Percentiles rank a stretch among this genome's conserved stretches.
Conservation (phyloP, 139 green algal species). For the Raphidocelis subcapitata region DNA sequence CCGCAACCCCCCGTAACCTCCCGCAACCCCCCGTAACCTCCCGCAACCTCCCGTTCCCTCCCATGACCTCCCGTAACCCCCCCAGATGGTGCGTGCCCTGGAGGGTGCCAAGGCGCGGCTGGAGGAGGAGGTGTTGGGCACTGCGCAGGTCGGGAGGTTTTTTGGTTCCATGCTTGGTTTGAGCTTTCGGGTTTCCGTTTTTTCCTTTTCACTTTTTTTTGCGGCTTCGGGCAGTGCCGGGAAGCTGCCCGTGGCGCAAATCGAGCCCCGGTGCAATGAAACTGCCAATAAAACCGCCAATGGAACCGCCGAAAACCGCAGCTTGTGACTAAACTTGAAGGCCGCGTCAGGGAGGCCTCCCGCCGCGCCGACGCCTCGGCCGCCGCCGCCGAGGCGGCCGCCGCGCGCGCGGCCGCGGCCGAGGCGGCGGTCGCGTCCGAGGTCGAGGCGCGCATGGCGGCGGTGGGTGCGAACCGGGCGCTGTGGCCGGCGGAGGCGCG, state of each 20-base stretch:
- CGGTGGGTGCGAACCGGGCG: slow-evolving; percentile 29
- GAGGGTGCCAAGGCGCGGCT: slow-evolving; percentile 36
- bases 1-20: too few species aligned
- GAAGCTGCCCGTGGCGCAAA: too few species aligned
- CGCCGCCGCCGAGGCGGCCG: slow-evolving; percentile 31
- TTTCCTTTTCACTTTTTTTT: too few species aligned
- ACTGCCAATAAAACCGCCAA: too few species aligned
- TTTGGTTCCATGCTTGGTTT: too few species aligned
- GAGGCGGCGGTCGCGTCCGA: slow-evolving; percentile 21
- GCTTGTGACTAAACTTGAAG: slow-evolving; percentile 47
- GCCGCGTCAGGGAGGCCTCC: slow-evolving; percentile 28
- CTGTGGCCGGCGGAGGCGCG: slow-evolving; percentile 49
- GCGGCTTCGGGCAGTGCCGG: too few species aligned
- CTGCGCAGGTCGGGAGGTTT: slow-evolving; percentile 18
- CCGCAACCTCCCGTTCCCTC: too few species aligned
- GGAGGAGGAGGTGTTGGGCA: slow-evolving; percentile 54
- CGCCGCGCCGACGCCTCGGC: slow-evolving; percentile 20
- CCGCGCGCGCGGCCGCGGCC: slow-evolving; percentile 11
- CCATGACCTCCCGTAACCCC: too few species aligned
- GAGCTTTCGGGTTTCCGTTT: too few species aligned
- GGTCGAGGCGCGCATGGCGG: slow-evolving; percentile 32
- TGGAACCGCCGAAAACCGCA: too few species aligned
- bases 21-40: too few species aligned
- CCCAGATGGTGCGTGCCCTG: slow-evolving; percentile 37
- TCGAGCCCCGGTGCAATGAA: too few species aligned